phyloP scores from a whole-genome alignment of 805 yeast species.

The Barnettozyma sucrosica region DNA sequence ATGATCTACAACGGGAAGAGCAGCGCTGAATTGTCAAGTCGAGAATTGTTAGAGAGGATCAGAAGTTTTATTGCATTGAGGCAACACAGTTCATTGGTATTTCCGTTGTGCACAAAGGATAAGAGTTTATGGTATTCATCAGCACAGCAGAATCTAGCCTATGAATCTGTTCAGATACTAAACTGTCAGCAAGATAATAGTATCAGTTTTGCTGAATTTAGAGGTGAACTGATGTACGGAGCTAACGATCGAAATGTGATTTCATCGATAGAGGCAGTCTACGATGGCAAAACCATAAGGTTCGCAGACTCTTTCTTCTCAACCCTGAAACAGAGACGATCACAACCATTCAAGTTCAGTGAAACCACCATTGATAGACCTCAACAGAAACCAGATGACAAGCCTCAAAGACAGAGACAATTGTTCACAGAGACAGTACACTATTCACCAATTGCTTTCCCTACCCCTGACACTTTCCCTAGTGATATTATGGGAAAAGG shows the following conservation, averaged over 20 bases:
- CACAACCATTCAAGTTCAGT: conserved; percentile 24
- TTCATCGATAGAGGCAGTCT: conserved; percentile 27
- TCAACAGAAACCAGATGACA: neutral
- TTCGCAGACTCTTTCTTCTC: conserved; percentile 10
- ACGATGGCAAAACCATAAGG: conserved; percentile 1
- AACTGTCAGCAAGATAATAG: conserved; percentile 23
- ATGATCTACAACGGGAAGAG: conserved; percentile 31
- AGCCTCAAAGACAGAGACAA: conserved; percentile 4
- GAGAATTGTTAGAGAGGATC: conserved; percentile 35
- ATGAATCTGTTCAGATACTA: conserved; percentile 41
- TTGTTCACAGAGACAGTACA: conserved; percentile 6
- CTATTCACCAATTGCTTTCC: conserved; percentile 9
- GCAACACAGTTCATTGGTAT: conserved; percentile 43
- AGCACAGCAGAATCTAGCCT: conserved; percentile 32
- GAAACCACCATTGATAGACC: conserved; percentile 24
- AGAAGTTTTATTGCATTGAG: conserved; percentile 40
- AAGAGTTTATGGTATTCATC: conserved; percentile 39
- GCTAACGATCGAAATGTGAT: conserved; percentile 41
- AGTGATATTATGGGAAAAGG: conserved; percentile 10
- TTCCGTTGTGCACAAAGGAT: conserved; percentile 42
- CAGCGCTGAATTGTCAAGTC: conserved; percentile 10
- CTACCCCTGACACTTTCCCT: conserved; percentile 32
- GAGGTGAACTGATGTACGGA: conserved; percentile 36
- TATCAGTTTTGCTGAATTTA: conserved; percentile 39
- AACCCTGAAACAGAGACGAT: neutral